Evolutionary conservation across 345 rosid species (phyloP).

Genomic region (Brassica rapa): DNA sequence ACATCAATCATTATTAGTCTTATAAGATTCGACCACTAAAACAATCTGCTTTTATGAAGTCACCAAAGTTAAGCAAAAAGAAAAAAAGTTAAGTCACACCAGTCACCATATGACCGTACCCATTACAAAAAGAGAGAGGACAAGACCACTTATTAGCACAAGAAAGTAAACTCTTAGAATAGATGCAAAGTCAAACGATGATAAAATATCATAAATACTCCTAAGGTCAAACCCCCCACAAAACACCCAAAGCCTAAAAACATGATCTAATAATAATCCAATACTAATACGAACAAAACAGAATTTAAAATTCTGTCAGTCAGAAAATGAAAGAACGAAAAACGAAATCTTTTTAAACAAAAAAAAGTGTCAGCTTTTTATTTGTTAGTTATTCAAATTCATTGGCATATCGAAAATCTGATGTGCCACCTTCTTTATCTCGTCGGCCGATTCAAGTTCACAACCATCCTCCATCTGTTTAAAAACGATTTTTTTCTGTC

Average conservation of each 20-base stretch:
- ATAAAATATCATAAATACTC: constrained; percentile 25
- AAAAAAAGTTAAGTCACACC: not conserved
- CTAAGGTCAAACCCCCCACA: constrained; percentile 23
- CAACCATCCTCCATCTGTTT: constrained; percentile 67
- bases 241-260: constrained; percentile 6
- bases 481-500: not conserved
- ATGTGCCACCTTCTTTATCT: constrained; percentile 56
- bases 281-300: not conserved
- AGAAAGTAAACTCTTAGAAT: constrained; percentile 9
- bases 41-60: not conserved
- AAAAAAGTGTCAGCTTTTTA: not conserved
- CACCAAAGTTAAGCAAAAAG: too few species aligned
- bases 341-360: not conserved
- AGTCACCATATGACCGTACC: not conserved
- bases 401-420: constrained; percentile 48
- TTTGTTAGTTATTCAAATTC: not conserved
- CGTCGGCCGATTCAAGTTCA: constrained; percentile 55
- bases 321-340: constrained; percentile 21
- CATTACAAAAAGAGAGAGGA: not conserved
- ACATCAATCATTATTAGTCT: not conserved
- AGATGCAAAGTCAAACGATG: constrained; percentile 25
- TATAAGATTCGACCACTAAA: not conserved
- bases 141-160: not conserved
- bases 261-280: constrained; percentile 20
- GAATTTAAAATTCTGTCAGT: constrained; percentile 13